Conservation (phyloP, 2,329 filamentous ascomycete species). For the Calonectria naviculata region DNA sequence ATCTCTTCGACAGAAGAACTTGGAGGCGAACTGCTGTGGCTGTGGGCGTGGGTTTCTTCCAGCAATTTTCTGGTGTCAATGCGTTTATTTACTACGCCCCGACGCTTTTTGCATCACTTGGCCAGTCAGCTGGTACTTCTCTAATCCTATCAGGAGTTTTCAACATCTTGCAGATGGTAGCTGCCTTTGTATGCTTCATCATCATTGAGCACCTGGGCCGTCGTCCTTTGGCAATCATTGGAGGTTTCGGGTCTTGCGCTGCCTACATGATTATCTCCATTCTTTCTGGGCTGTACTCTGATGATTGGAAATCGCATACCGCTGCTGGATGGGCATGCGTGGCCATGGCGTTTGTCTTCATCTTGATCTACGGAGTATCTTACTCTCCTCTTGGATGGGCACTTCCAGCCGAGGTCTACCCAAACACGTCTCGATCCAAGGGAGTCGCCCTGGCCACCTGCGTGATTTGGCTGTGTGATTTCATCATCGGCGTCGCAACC, state of each 20-base stretch:
- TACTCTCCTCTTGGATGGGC: slow-evolving; percentile 55
- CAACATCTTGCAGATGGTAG: slow-evolving; percentile 57
- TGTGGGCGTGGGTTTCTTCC: slow-evolving; percentile 17
- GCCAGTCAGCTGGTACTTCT: slow-evolving; percentile 36
- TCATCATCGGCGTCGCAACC: slow-evolving; percentile 18
- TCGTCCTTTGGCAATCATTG: slow-evolving; percentile 54
- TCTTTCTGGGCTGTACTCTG: slow-evolving; percentile 59
- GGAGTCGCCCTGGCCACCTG: slow-evolving; percentile 51
- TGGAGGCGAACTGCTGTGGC: slow-evolving; percentile 16
- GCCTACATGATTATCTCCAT: slow-evolving; percentile 64
- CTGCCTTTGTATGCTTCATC: slow-evolving; percentile 15
- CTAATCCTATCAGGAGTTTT: slow-evolving; percentile 54
- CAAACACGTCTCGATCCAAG: slow-evolving; percentile 50
- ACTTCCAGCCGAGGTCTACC: slow-evolving; percentile 55
- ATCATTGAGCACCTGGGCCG: slow-evolving; percentile 58
- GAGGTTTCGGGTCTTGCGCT: slow-evolving; percentile 60
- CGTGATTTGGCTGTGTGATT: slow-evolving; percentile 52
- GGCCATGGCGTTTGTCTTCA: slow-evolving; percentile 41
- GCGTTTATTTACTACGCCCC: slow-evolving; percentile 58
- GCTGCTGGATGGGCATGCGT: slow-evolving; percentile 67
- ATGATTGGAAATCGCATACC: slow-evolving; percentile 57
- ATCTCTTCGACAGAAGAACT: slow-evolving; percentile 53
- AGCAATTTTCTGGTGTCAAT: slow-evolving; percentile 26
- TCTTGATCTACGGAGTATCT: slow-evolving; percentile 40
- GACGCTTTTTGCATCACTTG: slow-evolving; percentile 40